Evolutionary conservation across 2,329 filamentous ascomycete genomes (phyloP), one percentile per base, ranked within the genome.

Genomic region (Penicillium sp.): DNA sequence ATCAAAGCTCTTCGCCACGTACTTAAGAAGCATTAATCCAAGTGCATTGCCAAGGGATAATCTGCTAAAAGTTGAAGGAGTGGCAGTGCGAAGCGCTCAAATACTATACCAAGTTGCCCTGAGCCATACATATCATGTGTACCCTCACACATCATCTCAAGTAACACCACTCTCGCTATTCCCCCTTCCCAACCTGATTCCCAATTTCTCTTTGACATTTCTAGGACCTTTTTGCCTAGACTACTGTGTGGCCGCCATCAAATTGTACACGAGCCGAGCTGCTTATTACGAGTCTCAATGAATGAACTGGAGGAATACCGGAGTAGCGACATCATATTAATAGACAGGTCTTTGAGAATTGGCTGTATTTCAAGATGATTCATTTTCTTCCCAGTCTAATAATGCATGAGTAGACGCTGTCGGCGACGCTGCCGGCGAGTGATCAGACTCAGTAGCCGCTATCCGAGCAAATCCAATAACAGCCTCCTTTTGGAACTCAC

Each of bases 401-500:
- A 59, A 22, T 5, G 57, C 50, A 16, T 32, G 52, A 18, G 61
- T 32, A 43, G 55, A 61, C 2, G 45, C 39, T 18, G 39, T 14
- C 4, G 50, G 24, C 24, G 24, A 29, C 29, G 9, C 10, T 9
- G 29, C 3, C 29, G 10, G 32, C 8, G 53, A 58, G 10, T 34
- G 39, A 20, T 29, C 37, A 38, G 50, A 49, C 5, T 50, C 35
- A 14, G 32, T 20, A 26, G 52, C 44, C 26, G 52, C 48, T 22
- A 51, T 45, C n/a, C 44, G 38, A 16, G 48, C 53, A n/a, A 52
- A 57, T 8, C 43, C 44, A 24, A 53, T 40, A 11, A 63, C 49
- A 7, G 54, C 50, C 31, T 49, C 22, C 46, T 44, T 48, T 49
- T 67, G 65, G 26, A 57, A 50, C 8, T 58, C 29, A 22, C 53